phyloP scores from a whole-genome alignment of 2,329 filamentous ascomycete species.

The Colletotrichum coccodes region DNA sequence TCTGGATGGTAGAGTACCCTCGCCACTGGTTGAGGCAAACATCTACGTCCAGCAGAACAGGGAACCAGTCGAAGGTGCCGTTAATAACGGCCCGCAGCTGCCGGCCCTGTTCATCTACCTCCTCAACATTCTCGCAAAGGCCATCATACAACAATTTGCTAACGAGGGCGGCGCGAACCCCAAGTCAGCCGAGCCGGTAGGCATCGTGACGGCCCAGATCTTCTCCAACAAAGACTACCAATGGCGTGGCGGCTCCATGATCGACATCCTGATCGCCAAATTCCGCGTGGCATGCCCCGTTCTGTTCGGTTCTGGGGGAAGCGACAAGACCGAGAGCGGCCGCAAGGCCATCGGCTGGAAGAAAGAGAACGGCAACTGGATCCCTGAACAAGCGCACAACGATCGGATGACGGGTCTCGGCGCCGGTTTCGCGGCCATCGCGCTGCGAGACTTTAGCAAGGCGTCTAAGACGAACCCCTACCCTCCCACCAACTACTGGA shows the following conservation, averaged over 20 bases:
- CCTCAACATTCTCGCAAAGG: conserved; percentile 80
- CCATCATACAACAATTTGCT: conserved; percentile 75
- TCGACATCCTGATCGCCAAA: conserved; percentile 89
- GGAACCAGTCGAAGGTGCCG: conserved; percentile 58
- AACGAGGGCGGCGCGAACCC: conserved; percentile 72
- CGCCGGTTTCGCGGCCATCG: conserved; percentile 84
- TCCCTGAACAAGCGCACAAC: conserved; percentile 77
- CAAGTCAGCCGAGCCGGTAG: conserved; percentile 79
- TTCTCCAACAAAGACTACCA: conserved; percentile 76
- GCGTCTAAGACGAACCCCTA: conserved; percentile 77
- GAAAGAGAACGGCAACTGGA: conserved; percentile 67
- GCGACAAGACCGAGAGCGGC: conserved; percentile 77
- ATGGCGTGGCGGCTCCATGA: conserved; percentile 74
- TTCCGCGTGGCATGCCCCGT: conserved; percentile 83
- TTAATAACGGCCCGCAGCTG: conserved; percentile 63
- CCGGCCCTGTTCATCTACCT: conserved; percentile 78
- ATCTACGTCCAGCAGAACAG: conserved; percentile 61
- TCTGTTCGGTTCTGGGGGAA: conserved; percentile 84
- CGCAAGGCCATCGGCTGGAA: conserved; percentile 79
- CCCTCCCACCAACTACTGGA: conserved; percentile 86
- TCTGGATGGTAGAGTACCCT: conserved; percentile 61
- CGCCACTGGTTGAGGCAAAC: conserved; percentile 63
- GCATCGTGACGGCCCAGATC: conserved; percentile 79
- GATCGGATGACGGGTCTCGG: conserved; percentile 87
- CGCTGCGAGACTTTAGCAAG: conserved; percentile 83